phyloP scores from a whole-genome alignment of 192 early-diverging fungal species.

The Backusella tuberculispora region DNA sequence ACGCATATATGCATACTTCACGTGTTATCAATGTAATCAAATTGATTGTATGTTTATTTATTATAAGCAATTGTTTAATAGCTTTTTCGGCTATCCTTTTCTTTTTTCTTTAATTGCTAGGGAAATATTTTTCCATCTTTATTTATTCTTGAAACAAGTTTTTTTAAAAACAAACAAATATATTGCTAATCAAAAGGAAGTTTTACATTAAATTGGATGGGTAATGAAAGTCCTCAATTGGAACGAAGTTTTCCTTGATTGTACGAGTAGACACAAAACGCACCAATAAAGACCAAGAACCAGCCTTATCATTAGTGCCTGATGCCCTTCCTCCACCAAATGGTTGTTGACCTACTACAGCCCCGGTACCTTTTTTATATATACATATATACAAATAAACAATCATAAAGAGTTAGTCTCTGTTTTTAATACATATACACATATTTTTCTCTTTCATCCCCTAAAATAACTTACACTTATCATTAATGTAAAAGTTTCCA shows the following conservation, averaged over 20 bases:
- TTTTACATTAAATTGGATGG: slow-evolving; percentile 71
- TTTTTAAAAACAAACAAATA: background rate
- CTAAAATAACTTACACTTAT: slow-evolving; percentile 69
- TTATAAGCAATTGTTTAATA: no score
- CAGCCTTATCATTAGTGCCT: slow-evolving; percentile 98
- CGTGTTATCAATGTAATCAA: no score
- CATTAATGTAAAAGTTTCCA: slow-evolving; percentile 99
- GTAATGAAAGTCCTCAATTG: slow-evolving; percentile 80
- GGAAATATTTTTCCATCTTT: background rate
- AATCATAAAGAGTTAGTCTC: background rate
- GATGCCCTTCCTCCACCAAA: slow-evolving; percentile 94
- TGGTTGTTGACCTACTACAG: slow-evolving; percentile 96
- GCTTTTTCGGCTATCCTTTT: no score
- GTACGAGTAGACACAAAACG: slow-evolving; percentile 93
- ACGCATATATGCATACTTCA: no score
- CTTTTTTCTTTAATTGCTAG: background rate
- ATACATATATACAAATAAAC: background rate
- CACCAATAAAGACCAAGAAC: slow-evolving; percentile 64
- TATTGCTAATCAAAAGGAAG: background rate
- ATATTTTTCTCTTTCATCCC: background rate
- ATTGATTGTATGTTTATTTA: no score
- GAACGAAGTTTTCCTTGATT: slow-evolving; percentile 95
- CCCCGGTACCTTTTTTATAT: slow-evolving; percentile 69
- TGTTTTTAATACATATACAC: background rate
- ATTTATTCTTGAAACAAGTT: background rate